Percentiles rank a stretch among this genome's conserved stretches.
phyloP scores from a whole-genome alignment of 2,329 filamentous ascomycete species.

The Elsinoe necatrix region DNA sequence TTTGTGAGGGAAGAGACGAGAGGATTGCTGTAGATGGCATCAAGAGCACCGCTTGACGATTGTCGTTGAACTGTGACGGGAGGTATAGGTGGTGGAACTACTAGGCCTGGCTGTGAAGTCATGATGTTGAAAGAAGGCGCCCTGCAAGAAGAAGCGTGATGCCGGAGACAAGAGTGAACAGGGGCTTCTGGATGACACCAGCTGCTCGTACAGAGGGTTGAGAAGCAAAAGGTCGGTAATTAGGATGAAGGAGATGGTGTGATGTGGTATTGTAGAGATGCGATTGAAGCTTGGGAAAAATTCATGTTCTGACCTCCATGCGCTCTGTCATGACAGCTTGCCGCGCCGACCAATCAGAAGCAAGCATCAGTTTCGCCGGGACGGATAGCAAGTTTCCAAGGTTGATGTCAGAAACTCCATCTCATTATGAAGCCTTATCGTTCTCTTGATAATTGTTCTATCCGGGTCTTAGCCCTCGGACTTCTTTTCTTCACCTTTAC shows the following conservation, averaged over 20 bases:
- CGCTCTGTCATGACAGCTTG: neutral
- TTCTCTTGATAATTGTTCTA: neutral
- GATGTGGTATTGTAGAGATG: slow-evolving; percentile 13
- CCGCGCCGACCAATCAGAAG: slow-evolving; percentile 8
- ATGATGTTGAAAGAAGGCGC: slow-evolving; percentile 15
- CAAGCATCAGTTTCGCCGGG: neutral
- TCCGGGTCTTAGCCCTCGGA: neutral
- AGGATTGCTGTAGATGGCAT: slow-evolving; percentile 66
- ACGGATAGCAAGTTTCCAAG: slow-evolving; percentile 10
- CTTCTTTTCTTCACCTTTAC: neutral
- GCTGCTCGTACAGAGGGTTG: neutral
- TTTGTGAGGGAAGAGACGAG: slow-evolving; percentile 51
- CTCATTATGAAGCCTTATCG: slow-evolving; percentile 14
- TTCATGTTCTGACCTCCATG: slow-evolving; percentile 6
- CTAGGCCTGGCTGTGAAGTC: slow-evolving; percentile 18
- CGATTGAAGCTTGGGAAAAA: slow-evolving; percentile 7
- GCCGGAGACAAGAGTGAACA: neutral
- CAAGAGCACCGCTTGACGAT: slow-evolving; percentile 35
- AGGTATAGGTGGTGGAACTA: slow-evolving; percentile 16
- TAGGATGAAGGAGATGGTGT: slow-evolving; percentile 7
- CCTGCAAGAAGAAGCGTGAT: neutral
- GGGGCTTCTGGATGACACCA: neutral
- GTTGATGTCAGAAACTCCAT: slow-evolving; percentile 17
- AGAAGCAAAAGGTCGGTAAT: neutral
- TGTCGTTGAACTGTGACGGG: slow-evolving; percentile 20